phyloP scores from a whole-genome alignment of 768 basidiomycete species.

The Tulasnella sp. region DNA sequence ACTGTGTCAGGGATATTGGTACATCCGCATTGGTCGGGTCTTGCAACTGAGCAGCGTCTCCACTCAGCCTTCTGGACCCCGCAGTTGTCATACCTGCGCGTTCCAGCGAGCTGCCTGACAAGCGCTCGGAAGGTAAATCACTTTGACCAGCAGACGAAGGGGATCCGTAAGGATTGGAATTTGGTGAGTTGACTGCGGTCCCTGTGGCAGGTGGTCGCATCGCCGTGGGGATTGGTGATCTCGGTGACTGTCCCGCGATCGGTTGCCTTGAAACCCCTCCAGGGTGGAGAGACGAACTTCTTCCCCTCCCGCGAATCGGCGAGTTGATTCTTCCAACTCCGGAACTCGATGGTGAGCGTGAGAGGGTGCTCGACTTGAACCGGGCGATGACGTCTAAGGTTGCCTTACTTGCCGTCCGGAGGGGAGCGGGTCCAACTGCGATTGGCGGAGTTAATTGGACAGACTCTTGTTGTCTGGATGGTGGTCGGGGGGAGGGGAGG shows the following conservation, averaged over 20 bases:
- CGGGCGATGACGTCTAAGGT: conserved; percentile 29
- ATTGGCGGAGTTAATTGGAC: conserved; percentile 13
- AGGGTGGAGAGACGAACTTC: background rate
- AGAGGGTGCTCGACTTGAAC: conserved; percentile 29
- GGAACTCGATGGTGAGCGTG: conserved; percentile 25
- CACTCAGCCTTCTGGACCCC: conserved; percentile 16
- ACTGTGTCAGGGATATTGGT: conserved; percentile 9
- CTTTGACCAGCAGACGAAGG: background rate
- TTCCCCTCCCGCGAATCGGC: conserved; percentile 10
- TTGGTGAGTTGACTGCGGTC: background rate
- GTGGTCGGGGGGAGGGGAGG: background rate
- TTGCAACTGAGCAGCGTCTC: conserved; percentile 2
- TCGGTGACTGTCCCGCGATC: conserved; percentile 8
- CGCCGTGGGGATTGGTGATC: conserved; percentile 11
- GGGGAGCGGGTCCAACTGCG: background rate
- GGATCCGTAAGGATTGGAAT: background rate
- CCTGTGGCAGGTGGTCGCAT: background rate
- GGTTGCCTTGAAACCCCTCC: background rate
- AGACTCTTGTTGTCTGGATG: background rate
- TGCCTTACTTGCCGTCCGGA: conserved; percentile 16
- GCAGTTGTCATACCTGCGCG: background rate
- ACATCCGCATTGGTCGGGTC: background rate
- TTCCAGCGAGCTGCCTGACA: conserved; percentile 21
- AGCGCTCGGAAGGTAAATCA: background rate
- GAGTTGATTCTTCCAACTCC: conserved; percentile 19